Percentiles rank a stretch among this genome's conserved stretches.
Evolutionary conservation across 2,329 filamentous ascomycete genomes (phyloP).

Genomic region (Acarospora socialis): DNA sequence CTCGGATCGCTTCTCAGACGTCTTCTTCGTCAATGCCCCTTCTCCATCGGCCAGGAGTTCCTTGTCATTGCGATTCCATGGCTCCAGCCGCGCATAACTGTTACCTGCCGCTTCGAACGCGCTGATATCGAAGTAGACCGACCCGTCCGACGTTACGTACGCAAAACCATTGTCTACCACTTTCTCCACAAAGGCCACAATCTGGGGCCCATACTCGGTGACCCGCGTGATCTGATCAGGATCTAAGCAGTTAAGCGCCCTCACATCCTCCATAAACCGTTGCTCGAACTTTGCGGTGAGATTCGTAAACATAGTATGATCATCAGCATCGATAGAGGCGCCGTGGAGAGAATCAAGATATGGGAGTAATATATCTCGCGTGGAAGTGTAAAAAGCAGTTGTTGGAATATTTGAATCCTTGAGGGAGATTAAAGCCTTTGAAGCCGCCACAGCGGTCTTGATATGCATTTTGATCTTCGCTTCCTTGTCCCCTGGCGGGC

Average conservation of each 20-base stretch:
- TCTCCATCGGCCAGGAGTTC: constrained; percentile 78
- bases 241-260: constrained; percentile 65
- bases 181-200: constrained; percentile 68
- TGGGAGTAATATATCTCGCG: constrained; percentile 59
- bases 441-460: constrained; percentile 42
- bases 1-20: constrained; percentile 54
- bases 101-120: constrained; percentile 71
- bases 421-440: constrained; percentile 31
- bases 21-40: constrained; percentile 53
- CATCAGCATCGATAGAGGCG: constrained; percentile 41
- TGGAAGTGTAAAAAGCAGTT: constrained; percentile 38
- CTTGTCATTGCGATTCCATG: constrained; percentile 73
- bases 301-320: constrained; percentile 70
- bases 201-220: constrained; percentile 83
- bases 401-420: constrained; percentile 19
- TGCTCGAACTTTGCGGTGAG: constrained; percentile 75
- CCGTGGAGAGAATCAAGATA: constrained; percentile 58
- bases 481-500: constrained; percentile 56
- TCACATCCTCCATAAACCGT: constrained; percentile 82
- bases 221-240: constrained; percentile 76
- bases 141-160: constrained; percentile 61
- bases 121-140: constrained; percentile 85
- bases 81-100: constrained; percentile 70
- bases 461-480: constrained; percentile 87
- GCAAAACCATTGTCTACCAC: constrained; percentile 78